Base-by-base conservation (phyloP, 495 filamentous ascomycete genomes). In the Hyphodiscus hymeniophilus region DNA sequence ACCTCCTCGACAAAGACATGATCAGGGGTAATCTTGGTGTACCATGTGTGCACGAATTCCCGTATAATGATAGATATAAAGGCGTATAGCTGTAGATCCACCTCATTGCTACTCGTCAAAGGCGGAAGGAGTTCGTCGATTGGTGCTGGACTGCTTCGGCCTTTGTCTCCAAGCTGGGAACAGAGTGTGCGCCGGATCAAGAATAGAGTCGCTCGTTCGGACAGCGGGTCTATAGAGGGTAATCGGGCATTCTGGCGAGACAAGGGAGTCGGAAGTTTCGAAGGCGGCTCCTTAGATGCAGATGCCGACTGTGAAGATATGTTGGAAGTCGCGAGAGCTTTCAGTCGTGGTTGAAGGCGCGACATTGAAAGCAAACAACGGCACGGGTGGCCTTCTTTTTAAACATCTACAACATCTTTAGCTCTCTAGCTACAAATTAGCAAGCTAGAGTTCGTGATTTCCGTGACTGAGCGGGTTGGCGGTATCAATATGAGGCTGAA, bases 1-100 rank as follows among this genome's bases (percentile, higher is more conserved):
- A 95, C 76, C 65, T 96, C 94, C 56, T 84, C 79, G 42, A 90
- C 81, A 54, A 98, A 86, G 1, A 75, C 71, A 48, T 89, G 83
- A 62, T 98, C 94, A 3, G 89, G 76, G 1, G 91, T 97, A 60
- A 98, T 88, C 58, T 84, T 87, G 38, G 72, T 73, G 66, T 98
- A 98, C 92, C 92, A 98, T 45, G 80, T 84, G 48, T 88, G 80
- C 17, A 97, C 84, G 62, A 87, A 89, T 52, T 95, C 91, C 57
- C 83, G 78, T 42, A 94, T 74, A 51, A 97, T 79, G 46, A 95
- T 81, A 28, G 92, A 84, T 45, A 98, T 75, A 21, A 97, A 72
- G 11, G 87, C 92, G 60, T 96, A 98, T 23, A 98, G 75, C 62
- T 98, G 85, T 49, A 88, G 66, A 59, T 98, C 92, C 48, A 95